phyloP scores from a whole-genome alignment of 73 alveolate genomes.

The Tetrahymena borealis region DNA sequence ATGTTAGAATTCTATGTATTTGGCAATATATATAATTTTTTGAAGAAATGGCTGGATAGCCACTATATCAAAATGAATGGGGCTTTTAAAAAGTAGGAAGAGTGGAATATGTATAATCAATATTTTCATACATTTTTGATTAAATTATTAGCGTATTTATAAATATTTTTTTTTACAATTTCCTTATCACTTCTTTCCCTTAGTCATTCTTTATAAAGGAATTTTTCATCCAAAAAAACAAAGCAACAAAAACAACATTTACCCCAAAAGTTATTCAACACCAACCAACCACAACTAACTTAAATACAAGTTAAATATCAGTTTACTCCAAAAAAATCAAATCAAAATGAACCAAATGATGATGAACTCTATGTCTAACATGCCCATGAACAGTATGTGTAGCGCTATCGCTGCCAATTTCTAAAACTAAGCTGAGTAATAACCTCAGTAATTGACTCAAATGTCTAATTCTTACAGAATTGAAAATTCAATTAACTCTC shows the following conservation, averaged over 20 bases:
- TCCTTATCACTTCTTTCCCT: neutral
- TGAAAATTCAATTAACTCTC: neutral
- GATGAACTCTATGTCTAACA: neutral
- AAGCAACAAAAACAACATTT: neutral
- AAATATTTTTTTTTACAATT: neutral
- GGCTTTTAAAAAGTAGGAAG: neutral
- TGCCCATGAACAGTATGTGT: neutral
- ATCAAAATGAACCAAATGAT: neutral
- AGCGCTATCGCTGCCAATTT: neutral
- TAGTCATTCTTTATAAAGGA: neutral
- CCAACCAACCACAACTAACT: neutral
- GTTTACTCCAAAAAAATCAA: neutral
- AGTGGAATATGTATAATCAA: neutral
- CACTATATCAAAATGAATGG: neutral
- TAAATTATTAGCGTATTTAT: neutral
- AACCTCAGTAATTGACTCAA: neutral
- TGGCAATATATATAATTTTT: too few species aligned
- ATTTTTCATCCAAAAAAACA: neutral
- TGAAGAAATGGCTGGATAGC: too few species aligned
- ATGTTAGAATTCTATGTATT: too few species aligned
- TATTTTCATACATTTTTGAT: neutral
- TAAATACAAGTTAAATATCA: neutral
- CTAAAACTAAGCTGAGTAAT: neutral
- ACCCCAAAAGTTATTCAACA: neutral
- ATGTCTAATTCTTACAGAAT: neutral